These are phyloP conservation scores for Annulohypoxylon nitens DNA, from an alignment of 495 filamentous ascomycete genomes.

Conservation along the genomic window DNA sequence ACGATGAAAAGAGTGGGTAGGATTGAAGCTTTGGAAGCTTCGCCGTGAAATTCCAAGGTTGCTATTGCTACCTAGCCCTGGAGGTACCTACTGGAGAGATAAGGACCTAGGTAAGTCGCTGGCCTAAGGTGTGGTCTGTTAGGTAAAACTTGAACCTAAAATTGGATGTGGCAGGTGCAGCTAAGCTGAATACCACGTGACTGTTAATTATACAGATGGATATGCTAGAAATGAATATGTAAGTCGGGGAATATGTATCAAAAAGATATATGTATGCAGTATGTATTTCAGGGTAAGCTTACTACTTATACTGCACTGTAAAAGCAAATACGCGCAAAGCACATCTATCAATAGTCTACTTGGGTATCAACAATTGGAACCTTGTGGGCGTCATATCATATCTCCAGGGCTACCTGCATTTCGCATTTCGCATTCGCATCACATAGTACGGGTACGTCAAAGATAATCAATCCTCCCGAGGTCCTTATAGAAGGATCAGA, in stretches of 20 bases:
- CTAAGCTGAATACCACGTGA: not conserved
- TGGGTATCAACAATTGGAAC: not conserved
- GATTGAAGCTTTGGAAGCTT: conserved; percentile 5
- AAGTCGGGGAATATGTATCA: not conserved
- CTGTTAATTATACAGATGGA: not conserved
- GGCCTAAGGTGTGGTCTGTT: not conserved
- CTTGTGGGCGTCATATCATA: not conserved
- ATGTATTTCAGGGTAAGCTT: not conserved
- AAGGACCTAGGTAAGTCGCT: not conserved
- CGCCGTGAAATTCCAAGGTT: not conserved
- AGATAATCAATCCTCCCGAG: not conserved
- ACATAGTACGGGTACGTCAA: not conserved
- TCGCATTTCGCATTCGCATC: not conserved
- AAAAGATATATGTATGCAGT: not conserved
- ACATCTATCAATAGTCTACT: too few relatives aligned
- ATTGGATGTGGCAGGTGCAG: not conserved
- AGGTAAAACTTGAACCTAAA: not conserved
- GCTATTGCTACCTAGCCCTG: not conserved
- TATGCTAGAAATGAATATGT: too few relatives aligned
- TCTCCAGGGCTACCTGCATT: not conserved
- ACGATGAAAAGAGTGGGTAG: not conserved
- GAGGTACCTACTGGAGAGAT: too few relatives aligned
- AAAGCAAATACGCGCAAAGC: too few relatives aligned
- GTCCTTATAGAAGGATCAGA: not conserved
- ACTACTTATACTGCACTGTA: not conserved